These are phyloP conservation scores for Fusarium clavum DNA, from an alignment of 2,329 filamentous ascomycete genomes.

Conservation along the genomic window DNA sequence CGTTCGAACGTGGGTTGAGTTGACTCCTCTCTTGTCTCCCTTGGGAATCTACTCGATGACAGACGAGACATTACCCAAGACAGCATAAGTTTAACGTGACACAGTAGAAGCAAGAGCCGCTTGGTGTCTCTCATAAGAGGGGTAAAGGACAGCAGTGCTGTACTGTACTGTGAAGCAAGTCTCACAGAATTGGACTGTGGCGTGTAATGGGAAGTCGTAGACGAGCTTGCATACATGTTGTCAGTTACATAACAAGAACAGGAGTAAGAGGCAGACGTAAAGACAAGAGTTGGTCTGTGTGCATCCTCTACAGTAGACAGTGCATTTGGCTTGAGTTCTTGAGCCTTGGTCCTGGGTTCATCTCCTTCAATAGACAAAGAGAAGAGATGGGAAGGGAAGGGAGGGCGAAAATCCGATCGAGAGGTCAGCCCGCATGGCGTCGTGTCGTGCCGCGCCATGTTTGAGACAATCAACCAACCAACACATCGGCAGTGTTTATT, in stretches of 20 bases:
- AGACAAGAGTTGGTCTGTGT: slow-evolving; percentile 1
- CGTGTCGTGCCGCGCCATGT: slow-evolving; percentile 21
- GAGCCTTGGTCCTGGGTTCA: slow-evolving; percentile 15
- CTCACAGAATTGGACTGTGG: slow-evolving; percentile 21
- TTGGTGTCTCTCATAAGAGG: slow-evolving; percentile 9
- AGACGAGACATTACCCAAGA: slow-evolving; percentile 19
- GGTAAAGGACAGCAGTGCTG: neutral
- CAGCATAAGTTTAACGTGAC: slow-evolving; percentile 3
- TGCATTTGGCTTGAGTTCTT: neutral
- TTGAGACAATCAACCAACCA: slow-evolving; percentile 21
- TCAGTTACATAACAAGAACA: neutral
- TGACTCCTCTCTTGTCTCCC: neutral
- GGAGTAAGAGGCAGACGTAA: neutral
- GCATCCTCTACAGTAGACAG: neutral
- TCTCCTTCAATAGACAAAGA: neutral
- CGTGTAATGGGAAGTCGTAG: slow-evolving; percentile 16
- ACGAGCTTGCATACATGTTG: slow-evolving; percentile 4
- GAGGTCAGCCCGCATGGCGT: slow-evolving; percentile 15
- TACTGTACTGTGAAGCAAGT: slow-evolving; percentile 3
- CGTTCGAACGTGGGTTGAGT: neutral
- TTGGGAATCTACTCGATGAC: slow-evolving; percentile 1
- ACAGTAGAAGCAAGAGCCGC: neutral
- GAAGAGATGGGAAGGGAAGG: neutral
- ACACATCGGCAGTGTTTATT: slow-evolving; percentile 9
- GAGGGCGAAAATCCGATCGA: slow-evolving; percentile 22